Percentiles rank a stretch among this genome's conserved stretches.
Conservation (phyloP, 805 yeast genomes). For the Suhomyces pyralidae region DNA sequence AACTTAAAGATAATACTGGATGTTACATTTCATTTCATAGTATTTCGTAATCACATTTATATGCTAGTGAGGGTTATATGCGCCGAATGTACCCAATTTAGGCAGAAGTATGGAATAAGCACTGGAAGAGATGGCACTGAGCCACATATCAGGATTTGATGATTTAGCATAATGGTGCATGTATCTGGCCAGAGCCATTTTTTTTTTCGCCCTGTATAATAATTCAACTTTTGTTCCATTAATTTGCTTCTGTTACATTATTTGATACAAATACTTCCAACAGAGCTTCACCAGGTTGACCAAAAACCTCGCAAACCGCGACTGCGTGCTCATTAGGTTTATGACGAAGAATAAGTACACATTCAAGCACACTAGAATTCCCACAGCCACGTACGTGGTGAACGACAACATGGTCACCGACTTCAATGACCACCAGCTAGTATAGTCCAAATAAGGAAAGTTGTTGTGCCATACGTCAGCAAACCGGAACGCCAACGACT, state of each 20-base stretch:
- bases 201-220: no score
- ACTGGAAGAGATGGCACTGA: not conserved
- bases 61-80: no score
- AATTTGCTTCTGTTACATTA: not conserved
- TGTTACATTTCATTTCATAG: no score
- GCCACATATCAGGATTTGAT: no score
- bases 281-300: not conserved
- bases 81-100: not conserved
- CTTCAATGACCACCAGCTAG: slow-evolving; percentile 5
- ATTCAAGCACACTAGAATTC: slow-evolving; percentile 7
- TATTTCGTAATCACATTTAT: not conserved
- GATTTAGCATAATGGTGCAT: not conserved
- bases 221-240: no score
- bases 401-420: slow-evolving; percentile 4
- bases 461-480: not conserved
- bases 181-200: not conserved
- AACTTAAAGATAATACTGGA: no score
- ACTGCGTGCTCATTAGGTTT: not conserved
- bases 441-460: not conserved
- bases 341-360: slow-evolving; percentile 5
- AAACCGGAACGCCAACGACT: not conserved
- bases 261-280: not conserved
- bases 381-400: slow-evolving; percentile 2
- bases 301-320: not conserved
- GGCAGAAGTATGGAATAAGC: not conserved